phyloP scores from a whole-genome alignment of 2,329 filamentous ascomycete genomes.

The Elsinoe perseae region DNA sequence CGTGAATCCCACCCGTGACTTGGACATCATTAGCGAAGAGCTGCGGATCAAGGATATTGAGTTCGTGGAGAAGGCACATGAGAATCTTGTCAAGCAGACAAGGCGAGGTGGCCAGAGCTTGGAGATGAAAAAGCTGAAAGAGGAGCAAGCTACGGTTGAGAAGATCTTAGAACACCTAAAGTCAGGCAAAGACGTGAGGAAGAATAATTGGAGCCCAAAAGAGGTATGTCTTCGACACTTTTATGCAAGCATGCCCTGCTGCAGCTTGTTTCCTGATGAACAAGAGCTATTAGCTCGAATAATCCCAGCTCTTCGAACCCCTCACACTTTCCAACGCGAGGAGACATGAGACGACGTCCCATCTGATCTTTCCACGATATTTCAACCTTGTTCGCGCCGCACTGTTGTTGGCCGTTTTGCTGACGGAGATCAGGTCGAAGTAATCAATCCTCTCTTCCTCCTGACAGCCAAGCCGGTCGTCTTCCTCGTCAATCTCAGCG shows the following conservation, averaged over 20 bases:
- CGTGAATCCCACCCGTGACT: constrained; percentile 86
- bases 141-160: constrained; percentile 88
- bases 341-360: constrained; percentile 77
- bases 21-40: constrained; percentile 96
- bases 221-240: constrained; percentile 61
- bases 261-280: constrained; percentile 88
- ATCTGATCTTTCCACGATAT: constrained; percentile 26
- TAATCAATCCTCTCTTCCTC: constrained; percentile 93
- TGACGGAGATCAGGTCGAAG: constrained; percentile 63
- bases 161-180: constrained; percentile 78
- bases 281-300: constrained; percentile 81
- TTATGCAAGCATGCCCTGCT: constrained; percentile 23
- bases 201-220: constrained; percentile 82
- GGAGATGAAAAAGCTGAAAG: constrained; percentile 94
- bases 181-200: constrained; percentile 86
- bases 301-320: constrained; percentile 99
- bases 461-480: constrained; percentile 95
- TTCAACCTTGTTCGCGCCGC: neutral
- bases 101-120: constrained; percentile 87
- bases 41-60: constrained; percentile 97
- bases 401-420: neutral
- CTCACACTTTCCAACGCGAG: constrained; percentile 65
- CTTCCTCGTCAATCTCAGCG: constrained; percentile 92
- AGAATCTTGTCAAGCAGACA: constrained; percentile 89
- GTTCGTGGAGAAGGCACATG: constrained; percentile 92